phyloP scores from a whole-genome alignment of 2,329 filamentous ascomycete genomes.

The Botrytis galanthina region DNA sequence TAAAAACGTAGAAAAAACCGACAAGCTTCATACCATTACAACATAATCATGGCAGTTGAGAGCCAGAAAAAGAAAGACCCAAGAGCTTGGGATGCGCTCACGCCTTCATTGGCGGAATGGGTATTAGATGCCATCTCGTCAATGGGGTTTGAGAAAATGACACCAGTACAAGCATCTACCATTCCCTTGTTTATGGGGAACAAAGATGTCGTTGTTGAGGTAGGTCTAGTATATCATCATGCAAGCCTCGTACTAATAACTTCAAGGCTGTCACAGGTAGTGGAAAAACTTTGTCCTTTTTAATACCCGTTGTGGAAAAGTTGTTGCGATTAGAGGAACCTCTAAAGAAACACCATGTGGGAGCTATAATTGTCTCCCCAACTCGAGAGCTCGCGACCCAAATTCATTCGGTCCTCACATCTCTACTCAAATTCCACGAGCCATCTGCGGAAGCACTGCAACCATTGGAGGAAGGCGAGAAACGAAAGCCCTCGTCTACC shows the following conservation, averaged over 20 bases:
- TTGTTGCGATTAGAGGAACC: slow-evolving; percentile 77
- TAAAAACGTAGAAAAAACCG: neutral
- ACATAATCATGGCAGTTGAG: slow-evolving; percentile 12
- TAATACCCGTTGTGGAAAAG: slow-evolving; percentile 80
- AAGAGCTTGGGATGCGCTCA: slow-evolving; percentile 65
- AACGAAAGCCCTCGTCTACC: slow-evolving; percentile 45
- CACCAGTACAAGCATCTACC: slow-evolving; percentile 90
- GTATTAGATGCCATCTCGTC: slow-evolving; percentile 77
- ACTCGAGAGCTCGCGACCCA: slow-evolving; percentile 90
- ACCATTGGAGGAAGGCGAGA: slow-evolving; percentile 54
- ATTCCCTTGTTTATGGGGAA: slow-evolving; percentile 86
- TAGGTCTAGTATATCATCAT: slow-evolving; percentile 34
- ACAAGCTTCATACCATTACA: neutral
- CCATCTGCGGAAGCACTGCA: slow-evolving; percentile 68
- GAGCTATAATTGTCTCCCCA: slow-evolving; percentile 87
- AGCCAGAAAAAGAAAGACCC: slow-evolving; percentile 45
- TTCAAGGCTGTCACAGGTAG: slow-evolving; percentile 78
- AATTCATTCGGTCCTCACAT: slow-evolving; percentile 77
- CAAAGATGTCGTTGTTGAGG: slow-evolving; percentile 90
- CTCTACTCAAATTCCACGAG: slow-evolving; percentile 77
- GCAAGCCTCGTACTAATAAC: slow-evolving; percentile 19
- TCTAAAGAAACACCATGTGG: slow-evolving; percentile 85
- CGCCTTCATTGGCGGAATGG: slow-evolving; percentile 75
- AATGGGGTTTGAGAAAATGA: slow-evolving; percentile 86
- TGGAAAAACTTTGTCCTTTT: slow-evolving; percentile 84